A percentile compares a stretch with the other conserved stretches of the same genome.
phyloP scores from a whole-genome alignment of 106 monocot genomes.

The Dendrobium nobile region DNA sequence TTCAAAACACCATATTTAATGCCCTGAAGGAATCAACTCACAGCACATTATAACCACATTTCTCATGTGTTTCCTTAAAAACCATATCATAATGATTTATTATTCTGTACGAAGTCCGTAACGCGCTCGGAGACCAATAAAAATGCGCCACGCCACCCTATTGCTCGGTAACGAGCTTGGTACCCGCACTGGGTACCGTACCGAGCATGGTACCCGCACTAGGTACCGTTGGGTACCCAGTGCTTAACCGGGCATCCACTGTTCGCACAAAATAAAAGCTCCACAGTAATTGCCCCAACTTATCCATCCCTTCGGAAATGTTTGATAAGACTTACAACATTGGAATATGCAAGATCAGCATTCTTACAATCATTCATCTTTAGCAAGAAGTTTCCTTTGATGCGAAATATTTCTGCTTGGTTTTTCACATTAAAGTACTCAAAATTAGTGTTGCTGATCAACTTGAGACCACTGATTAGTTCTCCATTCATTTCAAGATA shows the following conservation, averaged over 20 bases:
- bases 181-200: no score
- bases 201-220: no score
- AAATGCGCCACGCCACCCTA: no score
- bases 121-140: no score
- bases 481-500: conserved; percentile 98
- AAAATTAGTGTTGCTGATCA: conserved; percentile 96
- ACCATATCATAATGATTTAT: no score
- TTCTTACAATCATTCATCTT: conserved; percentile 89
- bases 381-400: conserved; percentile 88
- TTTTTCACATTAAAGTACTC: conserved; percentile 90
- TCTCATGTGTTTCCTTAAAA: conserved; percentile 93
- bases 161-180: no score
- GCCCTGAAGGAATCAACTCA: conserved; percentile 95
- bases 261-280: no score
- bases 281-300: conserved; percentile 99
- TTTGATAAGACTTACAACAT: conserved; percentile 71
- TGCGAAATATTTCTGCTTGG: conserved; percentile 91
- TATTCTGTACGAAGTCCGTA: no score
- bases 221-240: no score
- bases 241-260: no score
- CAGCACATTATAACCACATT: conserved; percentile 89
- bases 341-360: conserved; percentile 85
- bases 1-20: conserved; percentile 94
- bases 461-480: conserved; percentile 76
- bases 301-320: conserved; percentile 99